Conservation (phyloP, 306 rosid species). For the Acacia crassicarpa region DNA sequence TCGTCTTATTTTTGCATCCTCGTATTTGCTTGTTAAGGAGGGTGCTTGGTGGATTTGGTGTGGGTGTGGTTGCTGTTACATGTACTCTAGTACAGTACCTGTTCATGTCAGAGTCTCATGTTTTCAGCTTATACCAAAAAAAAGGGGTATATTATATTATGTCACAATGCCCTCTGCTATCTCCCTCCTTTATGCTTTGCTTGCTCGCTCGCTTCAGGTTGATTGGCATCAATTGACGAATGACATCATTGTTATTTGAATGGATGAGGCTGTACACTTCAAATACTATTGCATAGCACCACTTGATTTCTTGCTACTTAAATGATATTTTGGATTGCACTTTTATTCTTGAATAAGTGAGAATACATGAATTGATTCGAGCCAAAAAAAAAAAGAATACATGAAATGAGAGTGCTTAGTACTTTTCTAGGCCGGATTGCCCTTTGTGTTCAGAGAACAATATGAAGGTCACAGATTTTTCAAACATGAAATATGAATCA, state of each 20-base stretch:
- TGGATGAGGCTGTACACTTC: neutral
- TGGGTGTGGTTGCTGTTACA: slow-evolving; percentile 59
- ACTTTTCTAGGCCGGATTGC: neutral
- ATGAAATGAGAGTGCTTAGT: neutral
- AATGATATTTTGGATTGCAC: neutral
- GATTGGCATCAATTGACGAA: neutral
- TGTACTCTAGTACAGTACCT: slow-evolving; percentile 47
- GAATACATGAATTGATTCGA: neutral
- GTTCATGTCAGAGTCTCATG: slow-evolving; percentile 64
- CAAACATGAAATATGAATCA: too few species aligned
- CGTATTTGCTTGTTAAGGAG: slow-evolving; percentile 41
- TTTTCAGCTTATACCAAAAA: slow-evolving; percentile 58
- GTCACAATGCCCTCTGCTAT: slow-evolving; percentile 24
- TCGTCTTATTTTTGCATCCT: slow-evolving; percentile 63
- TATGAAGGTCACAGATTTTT: neutral
- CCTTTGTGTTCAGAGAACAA: neutral
- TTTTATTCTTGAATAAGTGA: neutral
- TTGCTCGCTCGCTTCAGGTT: neutral
- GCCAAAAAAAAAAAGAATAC: too few species aligned
- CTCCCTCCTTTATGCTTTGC: neutral
- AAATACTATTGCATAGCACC: neutral
- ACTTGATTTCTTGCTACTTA: neutral
- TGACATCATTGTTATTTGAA: neutral
- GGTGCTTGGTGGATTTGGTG: slow-evolving; percentile 62
- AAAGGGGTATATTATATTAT: slow-evolving; percentile 37